Base-by-base conservation (phyloP, 2,329 filamentous ascomycete species). In the Pseudocercospora pini-densiflorae region DNA sequence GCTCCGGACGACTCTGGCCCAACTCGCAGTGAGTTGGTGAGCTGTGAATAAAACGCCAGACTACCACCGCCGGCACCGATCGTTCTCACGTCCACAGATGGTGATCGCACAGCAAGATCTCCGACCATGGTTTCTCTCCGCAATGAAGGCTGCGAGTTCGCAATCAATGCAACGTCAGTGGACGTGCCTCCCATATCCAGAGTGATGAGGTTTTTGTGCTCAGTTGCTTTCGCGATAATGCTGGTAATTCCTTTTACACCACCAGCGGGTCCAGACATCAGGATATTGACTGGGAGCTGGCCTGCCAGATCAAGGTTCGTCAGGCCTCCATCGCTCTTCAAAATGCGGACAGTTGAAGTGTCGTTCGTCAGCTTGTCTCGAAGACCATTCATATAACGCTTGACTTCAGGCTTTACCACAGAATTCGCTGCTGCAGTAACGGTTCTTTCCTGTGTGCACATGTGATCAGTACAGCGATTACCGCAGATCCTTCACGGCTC, bases 261-360 rank as follows among this genome's bases (percentile, higher is more conserved):
- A 45, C 72, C 72, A 24, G 72, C 72, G n/a, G 72, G 72, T 8
- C 72, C 72, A 19, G 71, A 73, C 72, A 74, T 74, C 8, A 74
- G 59, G 23, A 74, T 74, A 63, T 73, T 72, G 36, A 73, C 71
- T 2, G 72, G 72, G 33, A 71, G 54, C 45, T 72, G 68, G 21
- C 71, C 72, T 10, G 72, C 71, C 4, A 73, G 57, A 3, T 68
- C 65, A 10, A 74, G 62, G 49, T 74, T 72, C 14, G 72, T 74
- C 24, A 74, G 68, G 14, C 72, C 71, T 24, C 72, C 72, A 57
- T 74, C 72, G 27, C 70, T 72, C 58, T 74, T 74, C 66, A 74
- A 43, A 61, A 74, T 74, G 19, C 72, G 70, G 1, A 74, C 63
- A 23, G 65, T 71, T 4, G 70, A 57, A 6, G 72, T 72, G 31